phyloP scores from a whole-genome alignment of 192 early-diverging fungal species.

The Linnemannia exigua region DNA sequence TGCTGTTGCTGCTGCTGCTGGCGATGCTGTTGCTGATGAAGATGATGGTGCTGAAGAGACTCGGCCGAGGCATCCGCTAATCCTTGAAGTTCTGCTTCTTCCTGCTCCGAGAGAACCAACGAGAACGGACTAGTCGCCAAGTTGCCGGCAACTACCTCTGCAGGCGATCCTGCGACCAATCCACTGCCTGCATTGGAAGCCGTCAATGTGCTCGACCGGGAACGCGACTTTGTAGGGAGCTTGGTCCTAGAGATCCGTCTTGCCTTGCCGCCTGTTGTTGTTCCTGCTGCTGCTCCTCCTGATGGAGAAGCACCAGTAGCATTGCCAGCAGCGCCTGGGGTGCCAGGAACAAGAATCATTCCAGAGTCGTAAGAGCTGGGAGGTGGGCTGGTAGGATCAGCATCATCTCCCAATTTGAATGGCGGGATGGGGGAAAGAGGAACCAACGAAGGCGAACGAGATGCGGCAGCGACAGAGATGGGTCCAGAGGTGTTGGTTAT shows the following conservation, averaged over 20 bases:
- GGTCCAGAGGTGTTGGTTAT: constrained; percentile 10
- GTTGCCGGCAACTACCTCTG: constrained; percentile 3
- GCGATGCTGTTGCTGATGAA: constrained; percentile 1
- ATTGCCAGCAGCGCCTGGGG: constrained; percentile 1
- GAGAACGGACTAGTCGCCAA: constrained; percentile 31
- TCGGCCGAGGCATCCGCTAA: constrained; percentile 23
- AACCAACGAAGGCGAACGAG: constrained; percentile 44
- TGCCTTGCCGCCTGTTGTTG: constrained; percentile 42
- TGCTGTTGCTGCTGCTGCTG: neutral
- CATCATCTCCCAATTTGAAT: constrained; percentile 22
- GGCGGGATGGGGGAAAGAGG: constrained; percentile 44
- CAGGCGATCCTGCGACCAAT: constrained; percentile 4
- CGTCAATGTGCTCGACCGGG: constrained; percentile 48
- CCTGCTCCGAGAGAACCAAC: constrained; percentile 49
- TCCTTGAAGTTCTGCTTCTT: constrained; percentile 40
- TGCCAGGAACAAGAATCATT: constrained; percentile 35
- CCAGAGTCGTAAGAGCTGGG: constrained; percentile 49
- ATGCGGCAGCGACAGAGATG: constrained; percentile 17
- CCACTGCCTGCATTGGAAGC: constrained; percentile 5
- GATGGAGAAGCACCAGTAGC: neutral
- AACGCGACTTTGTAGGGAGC: constrained; percentile 39
- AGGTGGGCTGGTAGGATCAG: constrained; percentile 18
- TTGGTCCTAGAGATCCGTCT: constrained; percentile 45
- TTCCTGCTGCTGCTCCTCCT: constrained; percentile 8
- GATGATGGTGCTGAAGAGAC: constrained; percentile 9